phyloP scores from a whole-genome alignment of 148 eudicot species.

The Limonium bicolor region DNA sequence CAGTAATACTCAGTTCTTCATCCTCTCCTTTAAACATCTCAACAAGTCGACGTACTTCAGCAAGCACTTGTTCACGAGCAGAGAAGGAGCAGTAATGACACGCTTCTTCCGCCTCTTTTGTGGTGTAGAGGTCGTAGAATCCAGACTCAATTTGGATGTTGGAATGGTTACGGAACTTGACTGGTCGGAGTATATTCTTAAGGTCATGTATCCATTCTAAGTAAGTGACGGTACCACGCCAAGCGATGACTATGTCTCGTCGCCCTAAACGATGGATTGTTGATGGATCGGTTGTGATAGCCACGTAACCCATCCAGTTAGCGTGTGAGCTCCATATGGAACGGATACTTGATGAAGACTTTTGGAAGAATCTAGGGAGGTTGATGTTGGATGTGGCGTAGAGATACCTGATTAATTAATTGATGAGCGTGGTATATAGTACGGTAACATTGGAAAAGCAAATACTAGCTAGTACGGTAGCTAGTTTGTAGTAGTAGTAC shows the following conservation, averaged over 20 bases:
- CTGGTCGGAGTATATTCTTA: constrained; percentile 54
- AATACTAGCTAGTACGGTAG: constrained; percentile 3
- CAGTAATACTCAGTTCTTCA: constrained; percentile 61
- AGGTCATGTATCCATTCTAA: constrained; percentile 81
- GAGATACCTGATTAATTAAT: constrained; percentile 22
- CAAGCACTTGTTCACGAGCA: constrained; percentile 63
- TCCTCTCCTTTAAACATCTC: constrained; percentile 39
- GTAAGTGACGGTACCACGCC: constrained; percentile 85
- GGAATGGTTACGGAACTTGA: constrained; percentile 45
- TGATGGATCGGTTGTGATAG: constrained; percentile 36
- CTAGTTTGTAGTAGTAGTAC: no score
- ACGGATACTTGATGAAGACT: constrained; percentile 26
- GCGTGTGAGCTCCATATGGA: constrained; percentile 83
- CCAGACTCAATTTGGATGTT: constrained; percentile 69
- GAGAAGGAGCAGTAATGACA: constrained; percentile 62
- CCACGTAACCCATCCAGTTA: constrained; percentile 90
- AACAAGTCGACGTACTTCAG: constrained; percentile 41
- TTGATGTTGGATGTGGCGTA: constrained; percentile 83
- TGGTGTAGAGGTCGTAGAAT: constrained; percentile 63
- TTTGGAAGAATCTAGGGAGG: constrained; percentile 68
- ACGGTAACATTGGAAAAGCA: not conserved
- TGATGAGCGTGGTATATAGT: not conserved
- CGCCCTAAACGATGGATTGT: constrained; percentile 56
- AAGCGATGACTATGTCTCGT: constrained; percentile 54
- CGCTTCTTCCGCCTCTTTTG: constrained; percentile 30